Evolutionary conservation across 2,329 filamentous ascomycete species (phyloP), one percentile per base, ranked within the genome.

Genomic region (Alternaria sp.): DNA sequence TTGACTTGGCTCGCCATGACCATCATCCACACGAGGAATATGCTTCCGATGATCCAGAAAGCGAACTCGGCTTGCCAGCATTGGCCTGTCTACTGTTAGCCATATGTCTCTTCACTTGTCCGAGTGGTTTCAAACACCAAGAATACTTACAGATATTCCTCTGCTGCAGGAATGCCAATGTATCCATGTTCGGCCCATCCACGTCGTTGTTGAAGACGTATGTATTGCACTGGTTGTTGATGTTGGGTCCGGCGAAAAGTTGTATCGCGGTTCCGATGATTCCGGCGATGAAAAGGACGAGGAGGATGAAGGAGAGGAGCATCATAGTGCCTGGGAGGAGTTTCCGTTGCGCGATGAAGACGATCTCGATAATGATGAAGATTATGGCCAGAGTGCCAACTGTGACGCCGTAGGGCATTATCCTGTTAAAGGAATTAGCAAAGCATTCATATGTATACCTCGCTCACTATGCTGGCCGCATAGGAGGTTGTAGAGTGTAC

Each of bases 11-110:
- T 85, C 6, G 85, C 86, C 83, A 90, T 86, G 51, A 90, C 78
- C 75, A 90, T 87, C 87, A 90, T 89, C 86, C 88, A 90, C 21
- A 90, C 75, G 72, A 89, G 84, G 70, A 90, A 89, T n/a, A 89
- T 84, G 1, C 84, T 83, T 43, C 87, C 87, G 15, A 90, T 82
- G 58, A 90, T 85, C 80, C 88, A 88, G 70, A 90, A 89, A 10
- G 87, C 86, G 70, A 90, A 90, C 4, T 83, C 85, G 0, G 88
- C 87, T 71, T 86, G 84, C 88, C 88, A 90, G 73, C 85, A 87
- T 72, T 87, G 85, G 75, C 85, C 85, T 87, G 65, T 37, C n/a
- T 25, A 15, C 6, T 9, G 70, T 78, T 71, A 69, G 72, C 59
- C 33, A 44, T 30, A 20, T 20, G 15, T 12, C 49, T 44, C 18